These are phyloP conservation scores for Penicillium sp. DNA, from an alignment of 2,329 filamentous ascomycete genomes.

Conservation along the genomic window DNA sequence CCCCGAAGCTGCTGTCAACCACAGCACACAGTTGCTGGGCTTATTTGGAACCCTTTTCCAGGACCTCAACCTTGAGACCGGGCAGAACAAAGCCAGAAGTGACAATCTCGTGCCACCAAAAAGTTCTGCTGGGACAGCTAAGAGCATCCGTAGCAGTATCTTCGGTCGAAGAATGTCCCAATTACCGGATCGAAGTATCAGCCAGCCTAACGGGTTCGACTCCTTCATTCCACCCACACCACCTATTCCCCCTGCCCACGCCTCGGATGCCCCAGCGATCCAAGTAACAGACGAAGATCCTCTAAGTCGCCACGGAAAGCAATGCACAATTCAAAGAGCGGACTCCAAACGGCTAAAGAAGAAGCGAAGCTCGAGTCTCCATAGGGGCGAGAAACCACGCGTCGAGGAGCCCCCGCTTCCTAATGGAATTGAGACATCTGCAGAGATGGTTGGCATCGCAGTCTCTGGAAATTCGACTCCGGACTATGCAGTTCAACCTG, in stretches of 20 bases:
- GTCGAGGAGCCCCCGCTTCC: constrained; percentile 24
- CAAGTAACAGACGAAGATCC: constrained; percentile 70
- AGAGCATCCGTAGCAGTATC: constrained; percentile 72
- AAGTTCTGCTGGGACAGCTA: constrained; percentile 69
- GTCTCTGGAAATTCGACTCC: constrained; percentile 27
- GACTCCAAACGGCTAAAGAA: constrained; percentile 38
- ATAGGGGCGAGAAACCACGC: constrained; percentile 24
- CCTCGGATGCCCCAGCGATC: constrained; percentile 63
- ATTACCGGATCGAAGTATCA: constrained; percentile 47
- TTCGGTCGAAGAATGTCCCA: constrained; percentile 64
- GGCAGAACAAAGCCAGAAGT: constrained; percentile 29
- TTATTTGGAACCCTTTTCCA: constrained; percentile 83
- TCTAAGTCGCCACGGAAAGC: constrained; percentile 28
- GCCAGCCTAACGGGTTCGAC: constrained; percentile 33
- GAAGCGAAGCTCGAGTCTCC: constrained; percentile 35
- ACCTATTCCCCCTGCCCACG: constrained; percentile 24
- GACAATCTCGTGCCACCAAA: constrained; percentile 60
- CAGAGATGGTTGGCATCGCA: constrained; percentile 32
- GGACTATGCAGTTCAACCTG: constrained; percentile 19
- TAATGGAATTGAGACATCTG: constrained; percentile 23
- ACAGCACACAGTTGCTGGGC: constrained; percentile 78
- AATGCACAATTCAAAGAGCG: constrained; percentile 29
- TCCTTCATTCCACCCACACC: constrained; percentile 21
- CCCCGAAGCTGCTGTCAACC: constrained; percentile 81
- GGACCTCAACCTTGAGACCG: constrained; percentile 50